Evolutionary conservation across 2,329 filamentous ascomycete genomes (phyloP), one percentile per base, ranked within the genome.

Genomic region (Penicillium hordei): DNA sequence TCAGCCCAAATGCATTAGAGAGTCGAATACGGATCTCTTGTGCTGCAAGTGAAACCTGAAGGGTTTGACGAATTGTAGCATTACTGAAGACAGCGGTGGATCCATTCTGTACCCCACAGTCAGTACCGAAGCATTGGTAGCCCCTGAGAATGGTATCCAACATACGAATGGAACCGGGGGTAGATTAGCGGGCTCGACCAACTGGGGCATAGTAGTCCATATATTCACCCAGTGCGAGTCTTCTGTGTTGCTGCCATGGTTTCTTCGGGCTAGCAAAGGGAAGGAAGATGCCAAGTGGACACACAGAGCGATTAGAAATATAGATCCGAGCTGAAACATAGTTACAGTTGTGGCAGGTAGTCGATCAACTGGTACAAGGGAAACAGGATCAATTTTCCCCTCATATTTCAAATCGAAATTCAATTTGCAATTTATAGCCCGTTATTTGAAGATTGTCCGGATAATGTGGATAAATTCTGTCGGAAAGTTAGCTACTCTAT

Each of bases 131-230:
- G 3, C 25, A 25, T 48, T 52, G 19, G 7, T 52, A 25, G 1
- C 19, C 31, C 31, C 5, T 13, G 9, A 21, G 4, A 33, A 25
- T 9, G 15, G 7, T 17, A 7, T 17, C 4, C 21, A 10, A 57
- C 17, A 27, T 34, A 53, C 83, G 66, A 86, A 89, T 42, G 85
- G 83, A 3, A 79, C 69, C 0, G 82, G 82, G 10, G 86, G 86
- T 21, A 89, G 76, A 62, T 89, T 89, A 46, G 73, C 77, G 10
- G 79, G 81, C 65, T 89, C 86, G 1, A 84, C 84, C 40, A 87
- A 73, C 68, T 89, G 86, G 0, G 86, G 85, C 86, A 88, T 88
- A 2, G 84, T 78, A 0, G 83, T 82, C 86, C 86, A 89, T 2
- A 82, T 85, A 60, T 83, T 81, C 15, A 87, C 78, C 85, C 86